Base-by-base conservation (phyloP, 2,329 filamentous ascomycete genomes). In the Fusarium temperatum region DNA sequence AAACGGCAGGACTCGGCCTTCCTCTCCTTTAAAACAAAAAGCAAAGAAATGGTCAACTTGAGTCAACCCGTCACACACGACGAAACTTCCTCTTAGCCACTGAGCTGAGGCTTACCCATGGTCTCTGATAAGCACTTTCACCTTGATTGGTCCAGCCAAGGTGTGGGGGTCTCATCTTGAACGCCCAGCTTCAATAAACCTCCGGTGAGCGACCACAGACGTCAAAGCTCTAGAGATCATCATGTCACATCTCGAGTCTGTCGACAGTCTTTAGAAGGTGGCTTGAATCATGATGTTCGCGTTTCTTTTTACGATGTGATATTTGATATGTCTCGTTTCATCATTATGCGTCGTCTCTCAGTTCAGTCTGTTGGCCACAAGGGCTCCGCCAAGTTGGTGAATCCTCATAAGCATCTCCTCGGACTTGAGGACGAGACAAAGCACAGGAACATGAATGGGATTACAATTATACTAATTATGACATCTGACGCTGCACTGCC, bases 101-200 rank as follows among this genome's bases (percentile, higher is more conserved):
- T 51, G 56, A 51, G 32, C 41, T 58, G 32, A 58, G 38, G 56
- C 62, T 61, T 41, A 47, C 35, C 20, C 65, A 48, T 44, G 36
- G 62, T 36, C 53, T 64, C 44, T 79, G 78, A 80, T 80, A 80
- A 80, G 78, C 38, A 48, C 67, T 69, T 67, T 62, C 62, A 58
- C 66, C 48, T 60, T 68, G 57, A 79, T 79, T 80, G 78, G 78
- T 51, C 63, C 41, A 51, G 61, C 30, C 57, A 60, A 55, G 50
- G 68, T 71, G 75, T 75, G 74, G 75, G 76, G 74, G 72, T 58
- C 41, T 53, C 59, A 59, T 63, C 47, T 39, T 67, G 44, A 45
- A 68, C 68, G 60, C 73, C 64, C 54, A 53, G 53, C 73, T 64
- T 68, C 63, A 63, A 26, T 69, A 63, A 26, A 58, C 50, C 45